Evolutionary conservation across 495 filamentous ascomycete species (phyloP).

Genomic region (Aspergillus egyptiacus): DNA sequence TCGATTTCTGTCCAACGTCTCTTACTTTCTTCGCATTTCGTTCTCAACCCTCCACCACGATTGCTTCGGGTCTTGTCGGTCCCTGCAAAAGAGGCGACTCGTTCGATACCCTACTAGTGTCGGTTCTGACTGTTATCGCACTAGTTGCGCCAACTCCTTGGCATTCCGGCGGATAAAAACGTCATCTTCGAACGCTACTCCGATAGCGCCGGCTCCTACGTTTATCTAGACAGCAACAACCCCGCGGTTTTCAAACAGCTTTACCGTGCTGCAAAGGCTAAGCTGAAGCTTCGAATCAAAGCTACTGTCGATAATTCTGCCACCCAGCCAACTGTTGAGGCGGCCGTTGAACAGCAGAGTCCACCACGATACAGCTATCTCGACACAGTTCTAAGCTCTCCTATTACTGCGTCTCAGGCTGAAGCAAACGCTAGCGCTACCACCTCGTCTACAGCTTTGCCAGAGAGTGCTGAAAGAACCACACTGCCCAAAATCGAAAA

Average conservation of each 20-base stretch:
- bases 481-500: constrained; percentile 5
- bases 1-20: constrained; percentile 11
- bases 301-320: constrained; percentile 43
- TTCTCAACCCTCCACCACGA: not conserved
- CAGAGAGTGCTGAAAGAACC: constrained; percentile 8
- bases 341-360: constrained; percentile 9
- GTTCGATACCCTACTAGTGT: not conserved
- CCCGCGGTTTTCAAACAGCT: constrained; percentile 89
- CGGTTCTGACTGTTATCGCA: constrained; percentile 11
- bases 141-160: constrained; percentile 71
- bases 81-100: not conserved
- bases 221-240: constrained; percentile 73
- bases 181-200: constrained; percentile 91
- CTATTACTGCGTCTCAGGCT: constrained; percentile 19
- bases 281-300: constrained; percentile 90
- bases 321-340: constrained; percentile 12
- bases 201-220: constrained; percentile 78
- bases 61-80: not conserved
- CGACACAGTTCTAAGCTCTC: constrained; percentile 38
- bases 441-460: constrained; percentile 1
- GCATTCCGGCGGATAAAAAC: constrained; percentile 59
- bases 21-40: constrained; percentile 15
- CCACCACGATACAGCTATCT: constrained; percentile 36
- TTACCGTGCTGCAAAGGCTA: constrained; percentile 93
- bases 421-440: constrained; percentile 13